A percentile compares a stretch with the other conserved stretches of the same genome.
phyloP scores from a whole-genome alignment of 108 stramenopile species.

The Cyclostephanos invisitatus region DNA sequence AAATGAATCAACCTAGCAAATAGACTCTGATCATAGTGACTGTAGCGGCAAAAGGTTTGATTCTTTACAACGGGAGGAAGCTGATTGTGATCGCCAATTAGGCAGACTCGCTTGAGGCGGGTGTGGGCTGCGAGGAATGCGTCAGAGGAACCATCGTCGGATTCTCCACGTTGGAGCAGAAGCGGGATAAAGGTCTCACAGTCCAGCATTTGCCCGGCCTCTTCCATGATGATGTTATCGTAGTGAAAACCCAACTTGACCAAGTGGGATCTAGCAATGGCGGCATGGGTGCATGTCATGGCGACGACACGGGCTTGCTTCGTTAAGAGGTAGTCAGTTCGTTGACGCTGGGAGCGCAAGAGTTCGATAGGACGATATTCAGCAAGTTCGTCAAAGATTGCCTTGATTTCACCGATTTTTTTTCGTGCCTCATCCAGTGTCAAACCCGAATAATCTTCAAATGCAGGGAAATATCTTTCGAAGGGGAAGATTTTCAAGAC shows the following conservation, averaged over 20 bases:
- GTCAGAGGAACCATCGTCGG: constrained; percentile 58
- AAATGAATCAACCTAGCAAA: constrained; percentile 92
- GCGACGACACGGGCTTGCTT: constrained; percentile 97
- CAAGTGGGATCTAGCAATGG: constrained; percentile 89
- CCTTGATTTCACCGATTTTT: constrained; percentile 54
- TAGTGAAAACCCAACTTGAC: constrained; percentile 94
- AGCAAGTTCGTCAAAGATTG: constrained; percentile 86
- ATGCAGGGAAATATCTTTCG: constrained; percentile 49
- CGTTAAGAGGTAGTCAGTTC: constrained; percentile 93
- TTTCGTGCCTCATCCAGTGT: constrained; percentile 52
- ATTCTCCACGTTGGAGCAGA: constrained; percentile 85
- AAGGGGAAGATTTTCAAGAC: constrained; percentile 66
- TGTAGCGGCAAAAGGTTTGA: constrained; percentile 77
- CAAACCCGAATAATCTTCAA: constrained; percentile 3
- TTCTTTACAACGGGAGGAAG: constrained; percentile 97
- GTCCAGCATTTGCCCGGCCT: constrained; percentile 97
- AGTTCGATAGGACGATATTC: constrained; percentile 97
- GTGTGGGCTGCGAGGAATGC: constrained; percentile 33
- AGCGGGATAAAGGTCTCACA: constrained; percentile 96
- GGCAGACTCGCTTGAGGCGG: constrained; percentile 92
- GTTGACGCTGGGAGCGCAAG: constrained; percentile 88
- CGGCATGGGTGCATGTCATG: constrained; percentile 99
- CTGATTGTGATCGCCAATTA: constrained; percentile 98
- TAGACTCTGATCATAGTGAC: constrained; percentile 91
- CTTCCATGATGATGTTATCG: constrained; percentile 98